Evolutionary conservation across 768 basidiomycete species (phyloP), one percentile per base, ranked within the genome.

Genomic region (Cubamyces sp.): DNA sequence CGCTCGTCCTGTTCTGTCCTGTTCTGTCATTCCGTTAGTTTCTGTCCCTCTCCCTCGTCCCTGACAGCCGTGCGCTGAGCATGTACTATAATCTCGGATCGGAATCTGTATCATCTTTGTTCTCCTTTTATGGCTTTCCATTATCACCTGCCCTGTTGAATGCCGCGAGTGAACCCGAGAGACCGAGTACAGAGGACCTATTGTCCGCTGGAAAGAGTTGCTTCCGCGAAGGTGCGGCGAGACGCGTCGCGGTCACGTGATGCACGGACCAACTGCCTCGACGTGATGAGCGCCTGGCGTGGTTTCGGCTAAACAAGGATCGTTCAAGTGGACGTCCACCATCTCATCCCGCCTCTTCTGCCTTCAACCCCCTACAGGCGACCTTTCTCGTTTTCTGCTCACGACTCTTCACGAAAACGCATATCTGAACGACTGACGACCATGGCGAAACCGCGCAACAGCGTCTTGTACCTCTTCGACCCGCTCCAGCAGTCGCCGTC

Each of bases 391-490:
- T 30, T 4, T 23, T 11, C 40, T 49, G 41, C 54, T 60, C 59
- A 67, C 66, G 63, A 58, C 46, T 43, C 25, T 11, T 55, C 39
- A 64, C 66, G 63, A 61, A 41, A 18, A 15, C 46, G 18, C 14
- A n/a, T 28, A 18, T 8, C 21, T 14, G 15, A 26, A 26, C 26
- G 25, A 26, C 48, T 16, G n/a, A 49, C 48, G 37, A 61, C 15
- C 30, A 65, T 65, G 28, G 53, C 64, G n/a, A 69, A 68, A n/a
- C 72, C 74, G 7, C 66, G 72, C 47, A 68, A 73, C 57, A 75
- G 74, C 58, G 62, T 76, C 42, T 71, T 76, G 41, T 69, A 60
- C 45, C 60, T 75, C 9, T 76, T 76, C 50, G 75, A 75, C 59
- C 74, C 75, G 0, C 70, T 76, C 28, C 63, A 60, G 1, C 66